phyloP scores from a whole-genome alignment of 2,329 filamentous ascomycete genomes.

The Arthrobotrys sinensis region DNA sequence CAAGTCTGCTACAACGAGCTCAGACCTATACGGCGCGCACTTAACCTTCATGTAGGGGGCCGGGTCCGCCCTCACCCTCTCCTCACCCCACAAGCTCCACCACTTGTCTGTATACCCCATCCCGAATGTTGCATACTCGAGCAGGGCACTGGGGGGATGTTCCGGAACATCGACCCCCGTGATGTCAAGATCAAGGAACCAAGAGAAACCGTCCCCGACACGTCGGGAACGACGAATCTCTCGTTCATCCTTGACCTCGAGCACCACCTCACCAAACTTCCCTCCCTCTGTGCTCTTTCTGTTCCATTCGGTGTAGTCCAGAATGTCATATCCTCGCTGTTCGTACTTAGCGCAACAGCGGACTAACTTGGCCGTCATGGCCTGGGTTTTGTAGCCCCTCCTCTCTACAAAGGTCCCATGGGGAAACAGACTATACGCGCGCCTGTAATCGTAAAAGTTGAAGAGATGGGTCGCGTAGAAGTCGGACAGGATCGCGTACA shows the following conservation, averaged over 20 bases:
- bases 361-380: background rate
- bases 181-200: conserved; percentile 26
- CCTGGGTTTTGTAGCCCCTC: conserved; percentile 2
- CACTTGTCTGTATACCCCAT: conserved; percentile 3
- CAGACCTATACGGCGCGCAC: background rate
- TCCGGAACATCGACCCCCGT: conserved; percentile 16
- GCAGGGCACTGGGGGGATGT: background rate
- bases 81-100: background rate
- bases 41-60: conserved; percentile 4
- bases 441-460: conserved; percentile 38
- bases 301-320: background rate
- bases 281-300: background rate
- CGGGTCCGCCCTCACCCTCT: background rate
- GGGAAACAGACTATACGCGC: conserved; percentile 37
- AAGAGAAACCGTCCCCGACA: conserved; percentile 24
- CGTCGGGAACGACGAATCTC: conserved; percentile 15
- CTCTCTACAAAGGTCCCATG: conserved; percentile 14
- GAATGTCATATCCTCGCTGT: conserved; percentile 16
- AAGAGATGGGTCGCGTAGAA: conserved; percentile 35
- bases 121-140: conserved; percentile 36
- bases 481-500: conserved; percentile 21
- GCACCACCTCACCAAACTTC: background rate
- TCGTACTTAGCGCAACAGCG: conserved; percentile 12
- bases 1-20: background rate
- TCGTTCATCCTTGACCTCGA: conserved; percentile 1